Evolutionary conservation across 345 rosid species (phyloP).

Genomic region (Camelina laxa): DNA sequence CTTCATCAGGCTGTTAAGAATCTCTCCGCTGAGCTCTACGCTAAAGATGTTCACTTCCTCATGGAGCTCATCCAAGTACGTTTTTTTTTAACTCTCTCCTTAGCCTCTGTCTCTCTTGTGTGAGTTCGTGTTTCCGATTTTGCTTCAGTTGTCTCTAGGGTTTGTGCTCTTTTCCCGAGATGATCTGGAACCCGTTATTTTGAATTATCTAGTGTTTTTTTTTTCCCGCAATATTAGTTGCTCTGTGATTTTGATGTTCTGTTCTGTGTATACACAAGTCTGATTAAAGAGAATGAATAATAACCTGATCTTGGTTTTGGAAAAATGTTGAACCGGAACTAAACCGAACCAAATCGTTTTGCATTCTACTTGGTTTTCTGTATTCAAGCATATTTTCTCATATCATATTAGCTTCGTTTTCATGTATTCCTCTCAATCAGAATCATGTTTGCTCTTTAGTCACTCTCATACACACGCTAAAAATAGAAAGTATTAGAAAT

Average conservation of each 20-base stretch:
- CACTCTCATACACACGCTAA: neutral
- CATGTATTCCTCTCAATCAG: neutral
- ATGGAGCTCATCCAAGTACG: constrained; percentile 75
- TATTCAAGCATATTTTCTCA: neutral
- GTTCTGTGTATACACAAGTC: too few species aligned
- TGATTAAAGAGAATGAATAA: neutral
- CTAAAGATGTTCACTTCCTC: constrained; percentile 73
- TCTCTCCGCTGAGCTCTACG: constrained; percentile 73
- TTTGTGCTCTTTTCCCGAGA: constrained; percentile 14
- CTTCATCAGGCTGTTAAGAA: constrained; percentile 65
- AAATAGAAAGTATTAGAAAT: neutral
- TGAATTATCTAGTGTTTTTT: too few species aligned
- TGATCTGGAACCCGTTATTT: too few species aligned
- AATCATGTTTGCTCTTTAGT: neutral
- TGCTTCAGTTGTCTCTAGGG: neutral
- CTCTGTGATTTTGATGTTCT: neutral
- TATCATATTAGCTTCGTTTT: neutral
- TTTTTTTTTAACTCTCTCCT: neutral
- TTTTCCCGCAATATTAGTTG: neutral
- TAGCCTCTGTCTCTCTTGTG: neutral
- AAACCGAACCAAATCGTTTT: neutral
- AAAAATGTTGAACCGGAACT: neutral
- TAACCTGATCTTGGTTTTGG: neutral
- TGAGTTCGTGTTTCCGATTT: neutral
- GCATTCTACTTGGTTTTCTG: neutral